Evolutionary conservation across 148 eudicot species (phyloP).

Genomic region (Nyssa sinensis): DNA sequence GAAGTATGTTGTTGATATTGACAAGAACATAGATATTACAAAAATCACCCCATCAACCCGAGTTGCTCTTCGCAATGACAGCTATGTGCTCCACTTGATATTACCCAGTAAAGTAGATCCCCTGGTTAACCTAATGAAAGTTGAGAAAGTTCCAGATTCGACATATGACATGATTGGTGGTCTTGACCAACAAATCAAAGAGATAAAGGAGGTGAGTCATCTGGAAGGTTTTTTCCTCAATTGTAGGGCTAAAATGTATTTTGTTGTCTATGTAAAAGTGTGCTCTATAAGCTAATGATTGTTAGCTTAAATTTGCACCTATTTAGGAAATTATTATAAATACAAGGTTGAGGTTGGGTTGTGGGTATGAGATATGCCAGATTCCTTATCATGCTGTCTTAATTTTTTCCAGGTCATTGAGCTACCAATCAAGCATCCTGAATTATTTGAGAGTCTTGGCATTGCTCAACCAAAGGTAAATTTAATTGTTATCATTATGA

Average conservation of each 20-base stretch:
- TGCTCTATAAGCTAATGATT: background rate
- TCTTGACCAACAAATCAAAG: constrained; percentile 75
- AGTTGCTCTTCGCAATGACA: constrained; percentile 73
- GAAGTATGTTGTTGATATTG: constrained; percentile 72
- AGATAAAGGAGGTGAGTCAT: constrained; percentile 69
- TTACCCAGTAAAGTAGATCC: constrained; percentile 79
- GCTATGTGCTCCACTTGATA: constrained; percentile 68
- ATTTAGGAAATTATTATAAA: background rate
- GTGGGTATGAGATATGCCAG: background rate
- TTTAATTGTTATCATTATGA: background rate
- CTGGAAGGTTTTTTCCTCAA: background rate
- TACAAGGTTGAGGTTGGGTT: background rate
- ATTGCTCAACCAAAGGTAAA: constrained; percentile 73
- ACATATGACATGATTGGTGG: constrained; percentile 86
- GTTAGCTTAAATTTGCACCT: background rate
- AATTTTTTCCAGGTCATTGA: constrained; percentile 57
- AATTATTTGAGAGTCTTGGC: constrained; percentile 68
- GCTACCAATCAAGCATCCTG: constrained; percentile 66
- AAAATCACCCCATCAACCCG: constrained; percentile 69
- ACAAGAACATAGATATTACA: constrained; percentile 66
- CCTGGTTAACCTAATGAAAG: constrained; percentile 76
- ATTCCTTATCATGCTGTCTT: background rate
- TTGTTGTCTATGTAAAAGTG: background rate
- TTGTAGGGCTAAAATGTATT: background rate
- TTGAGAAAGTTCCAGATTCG: constrained; percentile 82